Percentiles rank a stretch among this genome's conserved stretches.
Conservation (phyloP, 306 rosid genomes). For the Phaseolus lunatus region DNA sequence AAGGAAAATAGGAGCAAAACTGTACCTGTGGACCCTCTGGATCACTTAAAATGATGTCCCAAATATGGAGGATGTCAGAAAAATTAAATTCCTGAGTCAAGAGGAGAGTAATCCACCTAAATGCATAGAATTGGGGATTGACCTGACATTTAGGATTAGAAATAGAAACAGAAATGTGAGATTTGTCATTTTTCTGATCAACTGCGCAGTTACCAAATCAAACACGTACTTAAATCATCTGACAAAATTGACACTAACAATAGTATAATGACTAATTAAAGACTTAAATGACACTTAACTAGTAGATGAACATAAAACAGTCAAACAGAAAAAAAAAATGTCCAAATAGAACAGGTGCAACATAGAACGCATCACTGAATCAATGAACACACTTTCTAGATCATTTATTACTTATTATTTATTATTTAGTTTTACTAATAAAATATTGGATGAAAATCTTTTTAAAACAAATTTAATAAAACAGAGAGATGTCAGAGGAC, state of each 20-base stretch:
- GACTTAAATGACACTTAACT: background rate
- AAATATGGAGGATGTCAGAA: slow-evolving; percentile 79
- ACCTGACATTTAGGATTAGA: slow-evolving; percentile 68
- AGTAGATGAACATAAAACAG: slow-evolving; percentile 29
- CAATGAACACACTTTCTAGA: slow-evolving; percentile 28
- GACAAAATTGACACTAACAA: slow-evolving; percentile 7
- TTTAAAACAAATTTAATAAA: slow-evolving; percentile 9
- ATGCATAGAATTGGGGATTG: slow-evolving; percentile 93
- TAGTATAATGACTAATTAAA: slow-evolving; percentile 1
- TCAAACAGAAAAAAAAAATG: background rate
- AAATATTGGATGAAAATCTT: background rate
- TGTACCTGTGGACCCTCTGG: slow-evolving; percentile 87
- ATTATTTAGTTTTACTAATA: background rate
- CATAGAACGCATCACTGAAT: slow-evolving; percentile 22
- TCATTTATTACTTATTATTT: slow-evolving; percentile 10
- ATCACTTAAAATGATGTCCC: slow-evolving; percentile 90
- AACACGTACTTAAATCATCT: slow-evolving; percentile 1
- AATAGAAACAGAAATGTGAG: slow-evolving; percentile 48
- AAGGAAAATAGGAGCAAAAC: slow-evolving; percentile 20
- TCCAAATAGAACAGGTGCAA: background rate
- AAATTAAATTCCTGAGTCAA: slow-evolving; percentile 91
- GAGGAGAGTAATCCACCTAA: slow-evolving; percentile 96
- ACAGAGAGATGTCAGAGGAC: background rate
- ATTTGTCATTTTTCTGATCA: slow-evolving; percentile 37
- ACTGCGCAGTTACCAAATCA: slow-evolving; percentile 23